Percentiles rank a stretch among this genome's conserved stretches.
Conservation (phyloP, 768 basidiomycete genomes). For the Stropharia rugosoannulata region DNA sequence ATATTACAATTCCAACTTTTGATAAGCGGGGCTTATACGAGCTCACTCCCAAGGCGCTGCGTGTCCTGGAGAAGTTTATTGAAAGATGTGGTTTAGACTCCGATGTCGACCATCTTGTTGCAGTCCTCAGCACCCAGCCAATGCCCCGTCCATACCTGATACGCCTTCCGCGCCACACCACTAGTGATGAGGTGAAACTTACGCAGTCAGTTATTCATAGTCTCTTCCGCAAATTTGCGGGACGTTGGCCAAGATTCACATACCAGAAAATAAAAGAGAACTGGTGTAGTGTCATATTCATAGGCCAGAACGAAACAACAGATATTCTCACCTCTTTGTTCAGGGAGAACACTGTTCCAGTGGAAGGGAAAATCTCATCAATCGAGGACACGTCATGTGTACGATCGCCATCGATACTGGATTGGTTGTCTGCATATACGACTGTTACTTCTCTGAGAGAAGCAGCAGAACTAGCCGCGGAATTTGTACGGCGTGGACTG, state of each 20-base stretch:
- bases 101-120: conserved; percentile 11
- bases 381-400: conserved; percentile 7
- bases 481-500: conserved; percentile 11
- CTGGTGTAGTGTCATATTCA: not conserved
- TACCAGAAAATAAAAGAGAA: not conserved
- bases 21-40: conserved; percentile 3
- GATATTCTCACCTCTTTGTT: not conserved
- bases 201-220: conserved; percentile 5
- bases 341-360: not conserved
- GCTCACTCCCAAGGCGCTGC: conserved; percentile 7
- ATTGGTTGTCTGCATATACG: conserved; percentile 8
- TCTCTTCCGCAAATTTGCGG: conserved; percentile 5
- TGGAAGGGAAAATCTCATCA: conserved; percentile 3
- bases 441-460: conserved; percentile 2
- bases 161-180: conserved; percentile 3
- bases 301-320: not conserved
- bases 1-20: not conserved
- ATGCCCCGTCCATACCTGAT: conserved; percentile 8
- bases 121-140: conserved; percentile 3
- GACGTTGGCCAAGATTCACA: conserved; percentile 6
- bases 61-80: conserved; percentile 8
- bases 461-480: conserved; percentile 11
- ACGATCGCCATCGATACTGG: not conserved
- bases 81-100: conserved; percentile 4
- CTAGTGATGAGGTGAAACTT: conserved; percentile 7